Evolutionary conservation across 179 eudicot genomes (phyloP).

Genomic region (Heliamphora pulchella): DNA sequence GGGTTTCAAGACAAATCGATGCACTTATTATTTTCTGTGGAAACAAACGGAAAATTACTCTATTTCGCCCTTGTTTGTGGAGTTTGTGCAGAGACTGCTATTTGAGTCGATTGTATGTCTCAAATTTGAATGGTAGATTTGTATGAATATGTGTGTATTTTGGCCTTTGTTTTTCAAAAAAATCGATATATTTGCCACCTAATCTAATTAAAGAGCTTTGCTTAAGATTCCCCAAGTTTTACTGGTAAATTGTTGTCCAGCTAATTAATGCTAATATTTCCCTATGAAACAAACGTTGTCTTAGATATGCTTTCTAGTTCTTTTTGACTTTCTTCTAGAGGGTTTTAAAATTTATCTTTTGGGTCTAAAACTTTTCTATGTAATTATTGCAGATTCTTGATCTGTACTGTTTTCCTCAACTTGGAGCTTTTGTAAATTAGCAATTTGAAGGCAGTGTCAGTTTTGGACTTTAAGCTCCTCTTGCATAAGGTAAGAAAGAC

Average conservation of each 20-base stretch:
- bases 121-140: neutral
- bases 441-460: conserved; percentile 1
- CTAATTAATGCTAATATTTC: neutral
- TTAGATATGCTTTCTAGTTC: neutral
- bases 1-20: neutral
- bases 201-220: neutral
- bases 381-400: conserved; percentile 8
- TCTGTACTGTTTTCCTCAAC: neutral
- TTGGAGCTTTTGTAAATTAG: neutral
- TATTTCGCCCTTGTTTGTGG: neutral
- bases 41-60: neutral
- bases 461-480: neutral
- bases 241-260: neutral
- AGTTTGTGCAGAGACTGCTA: neutral
- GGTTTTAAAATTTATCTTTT: neutral
- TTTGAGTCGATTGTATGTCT: neutral
- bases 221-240: neutral
- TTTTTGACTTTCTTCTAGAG: neutral
- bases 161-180: neutral
- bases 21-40: neutral
- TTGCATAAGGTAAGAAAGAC: conserved; percentile 39
- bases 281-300: neutral
- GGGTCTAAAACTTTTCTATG: no score
- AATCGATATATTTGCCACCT: neutral
- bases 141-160: neutral